phyloP scores from a whole-genome alignment of 306 rosid genomes.

The Prunus persica region Prunus_persica_NCBIv2 NC_034009.1:28103001-28103500 shows the following conservation, averaged over 20 bases:
- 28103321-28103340: constrained; percentile 19
- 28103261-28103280: constrained; percentile 45
- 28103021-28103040: too few relatives aligned
- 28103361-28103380: constrained; percentile 51
- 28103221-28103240: constrained; percentile 50
- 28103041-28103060: too few relatives aligned
- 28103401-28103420: constrained; percentile 59
- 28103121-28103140: constrained; percentile 39
- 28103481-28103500: too few relatives aligned
- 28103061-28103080: too few relatives aligned
- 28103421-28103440: constrained; percentile 57
- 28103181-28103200: constrained; percentile 19
- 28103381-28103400: constrained; percentile 56
- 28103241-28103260: constrained; percentile 59
- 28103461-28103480: neutral
- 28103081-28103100: too few relatives aligned
- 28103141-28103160: constrained; percentile 30
- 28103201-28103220: constrained; percentile 77
- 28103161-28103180: constrained; percentile 47
- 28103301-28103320: constrained; percentile 49
- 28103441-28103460: constrained; percentile 39
- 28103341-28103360: constrained; percentile 46
- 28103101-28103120: constrained; percentile 43
- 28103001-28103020: too few relatives aligned
- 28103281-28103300: constrained; percentile 49